Evolutionary conservation across 371 early-diverging fungal species (phyloP).

Genomic region (Mucor mucedo): DNA sequence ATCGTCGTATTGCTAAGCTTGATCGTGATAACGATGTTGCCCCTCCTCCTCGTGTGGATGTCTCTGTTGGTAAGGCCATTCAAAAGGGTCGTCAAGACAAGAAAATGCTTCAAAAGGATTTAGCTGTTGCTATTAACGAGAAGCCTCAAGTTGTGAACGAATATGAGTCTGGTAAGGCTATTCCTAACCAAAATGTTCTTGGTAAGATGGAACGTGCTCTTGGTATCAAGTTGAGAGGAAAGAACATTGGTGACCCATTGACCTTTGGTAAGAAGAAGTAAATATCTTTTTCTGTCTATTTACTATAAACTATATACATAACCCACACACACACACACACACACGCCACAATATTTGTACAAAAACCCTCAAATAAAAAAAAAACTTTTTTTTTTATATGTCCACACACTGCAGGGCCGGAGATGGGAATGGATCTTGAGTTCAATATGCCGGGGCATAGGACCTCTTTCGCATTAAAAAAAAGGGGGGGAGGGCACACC

Average conservation of each 20-base stretch:
- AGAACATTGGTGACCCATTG: slow-evolving; percentile 80
- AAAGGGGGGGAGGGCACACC: background rate
- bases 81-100: slow-evolving; percentile 80
- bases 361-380: background rate
- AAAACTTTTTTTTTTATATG: background rate
- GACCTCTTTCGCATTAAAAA: slow-evolving; percentile 1
- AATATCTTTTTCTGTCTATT: background rate
- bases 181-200: slow-evolving; percentile 93
- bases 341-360: background rate
- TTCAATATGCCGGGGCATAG: background rate
- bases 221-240: slow-evolving; percentile 91
- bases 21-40: slow-evolving; percentile 89
- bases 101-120: slow-evolving; percentile 88
- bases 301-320: slow-evolving; percentile 4
- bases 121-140: slow-evolving; percentile 83
- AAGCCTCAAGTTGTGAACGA: slow-evolving; percentile 86
- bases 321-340: background rate
- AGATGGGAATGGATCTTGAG: background rate
- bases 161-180: slow-evolving; percentile 88
- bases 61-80: slow-evolving; percentile 87
- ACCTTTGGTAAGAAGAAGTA: slow-evolving; percentile 71
- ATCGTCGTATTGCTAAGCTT: slow-evolving; percentile 84
- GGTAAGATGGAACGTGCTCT: slow-evolving; percentile 90
- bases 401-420: background rate
- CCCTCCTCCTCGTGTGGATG: slow-evolving; percentile 74